phyloP scores from a whole-genome alignment of 129 eudicot genomes.

The Helianthus tuberosus region DNA sequence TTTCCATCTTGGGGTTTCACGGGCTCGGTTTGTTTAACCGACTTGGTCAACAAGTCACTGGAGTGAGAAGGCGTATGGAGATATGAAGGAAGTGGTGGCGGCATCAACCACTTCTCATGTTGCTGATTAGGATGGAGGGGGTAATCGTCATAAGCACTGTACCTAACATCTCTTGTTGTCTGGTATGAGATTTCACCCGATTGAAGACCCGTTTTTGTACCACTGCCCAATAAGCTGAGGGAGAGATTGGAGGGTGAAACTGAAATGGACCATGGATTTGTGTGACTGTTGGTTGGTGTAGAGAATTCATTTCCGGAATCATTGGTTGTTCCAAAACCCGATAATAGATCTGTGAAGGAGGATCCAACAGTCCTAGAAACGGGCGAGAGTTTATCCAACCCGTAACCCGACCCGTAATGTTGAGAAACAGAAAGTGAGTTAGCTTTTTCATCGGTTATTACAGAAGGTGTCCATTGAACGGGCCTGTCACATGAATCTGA shows the following conservation, averaged over 20 bases:
- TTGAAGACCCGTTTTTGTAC: slow-evolving; percentile 45
- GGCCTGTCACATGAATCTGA: slow-evolving; percentile 77
- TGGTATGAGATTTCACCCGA: slow-evolving; percentile 48
- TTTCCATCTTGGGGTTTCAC: slow-evolving; percentile 62
- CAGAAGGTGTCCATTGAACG: slow-evolving; percentile 50
- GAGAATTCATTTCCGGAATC: slow-evolving; percentile 47
- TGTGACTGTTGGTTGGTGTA: slow-evolving; percentile 38
- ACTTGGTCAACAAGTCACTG: slow-evolving; percentile 45
- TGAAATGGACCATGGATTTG: slow-evolving; percentile 54
- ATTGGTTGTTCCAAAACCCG: slow-evolving; percentile 73
- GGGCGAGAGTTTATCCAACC: slow-evolving; percentile 59
- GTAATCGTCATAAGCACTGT: slow-evolving; percentile 59
- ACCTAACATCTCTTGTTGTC: slow-evolving; percentile 51
- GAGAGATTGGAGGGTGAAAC: slow-evolving; percentile 60
- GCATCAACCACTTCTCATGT: slow-evolving; percentile 67
- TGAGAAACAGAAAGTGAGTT: slow-evolving; percentile 49
- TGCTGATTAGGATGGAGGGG: slow-evolving; percentile 42
- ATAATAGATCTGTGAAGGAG: slow-evolving; percentile 74
- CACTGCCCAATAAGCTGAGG: slow-evolving; percentile 66
- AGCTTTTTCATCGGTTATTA: slow-evolving; percentile 53
- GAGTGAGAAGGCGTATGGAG: slow-evolving; percentile 50
- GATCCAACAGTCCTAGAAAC: slow-evolving; percentile 55
- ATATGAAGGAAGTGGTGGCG: slow-evolving; percentile 65
- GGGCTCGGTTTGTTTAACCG: slow-evolving; percentile 45
- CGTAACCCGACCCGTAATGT: slow-evolving; percentile 54